Conservation (phyloP, 129 eudicot species). For the Deinandra increscens region DNA sequence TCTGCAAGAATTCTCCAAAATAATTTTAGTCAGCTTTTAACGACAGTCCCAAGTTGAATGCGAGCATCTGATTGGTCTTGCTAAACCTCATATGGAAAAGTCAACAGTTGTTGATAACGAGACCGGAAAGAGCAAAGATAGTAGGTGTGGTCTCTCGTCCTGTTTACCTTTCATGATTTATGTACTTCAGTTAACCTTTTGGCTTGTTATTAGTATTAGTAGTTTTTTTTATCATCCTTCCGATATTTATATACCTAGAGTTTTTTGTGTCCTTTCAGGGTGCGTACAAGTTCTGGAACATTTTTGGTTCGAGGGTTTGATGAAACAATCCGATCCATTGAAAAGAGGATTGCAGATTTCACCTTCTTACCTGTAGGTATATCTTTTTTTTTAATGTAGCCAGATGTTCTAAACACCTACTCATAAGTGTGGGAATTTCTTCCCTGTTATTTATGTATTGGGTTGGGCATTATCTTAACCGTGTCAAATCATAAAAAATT, state of each 20-base stretch:
- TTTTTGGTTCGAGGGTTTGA: slow-evolving; percentile 83
- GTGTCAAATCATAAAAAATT: background rate
- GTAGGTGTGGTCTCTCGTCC: slow-evolving; percentile 49
- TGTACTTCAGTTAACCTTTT: background rate
- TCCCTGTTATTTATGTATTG: background rate
- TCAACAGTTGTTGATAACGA: slow-evolving; percentile 81
- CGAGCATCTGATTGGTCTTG: slow-evolving; percentile 77
- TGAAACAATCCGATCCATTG: slow-evolving; percentile 54
- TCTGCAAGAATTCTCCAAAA: background rate
- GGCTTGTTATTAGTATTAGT: slow-evolving; percentile 2
- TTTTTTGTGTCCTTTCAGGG: slow-evolving; percentile 45
- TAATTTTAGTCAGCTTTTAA: background rate
- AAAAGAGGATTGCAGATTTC: slow-evolving; percentile 90
- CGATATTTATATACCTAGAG: background rate
- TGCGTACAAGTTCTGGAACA: slow-evolving; percentile 93
- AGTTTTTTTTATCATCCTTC: background rate
- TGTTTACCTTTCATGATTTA: slow-evolving; percentile 4
- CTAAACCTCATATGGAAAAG: slow-evolving; percentile 88
- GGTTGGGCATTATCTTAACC: slow-evolving; percentile 9
- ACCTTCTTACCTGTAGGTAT: slow-evolving; percentile 87
- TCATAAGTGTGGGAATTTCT: background rate
- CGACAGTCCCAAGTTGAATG: slow-evolving; percentile 85
- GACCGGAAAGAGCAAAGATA: slow-evolving; percentile 87
- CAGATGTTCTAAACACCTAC: background rate
- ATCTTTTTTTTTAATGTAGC: slow-evolving; percentile 25